phyloP scores from a whole-genome alignment of 2,329 filamentous ascomycete species.

The Botrytis sinoallii region DNA sequence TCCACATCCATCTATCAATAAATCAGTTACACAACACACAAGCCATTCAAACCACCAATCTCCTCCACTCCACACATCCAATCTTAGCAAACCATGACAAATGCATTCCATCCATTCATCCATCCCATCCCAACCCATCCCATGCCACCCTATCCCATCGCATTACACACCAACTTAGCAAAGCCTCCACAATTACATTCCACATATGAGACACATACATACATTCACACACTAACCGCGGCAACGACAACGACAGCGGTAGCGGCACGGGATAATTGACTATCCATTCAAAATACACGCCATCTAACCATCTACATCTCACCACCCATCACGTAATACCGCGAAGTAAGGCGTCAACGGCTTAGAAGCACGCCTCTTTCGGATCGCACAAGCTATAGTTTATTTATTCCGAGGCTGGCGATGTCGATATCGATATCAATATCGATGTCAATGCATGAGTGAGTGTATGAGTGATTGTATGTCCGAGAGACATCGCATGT shows the following conservation, averaged over 20 bases:
- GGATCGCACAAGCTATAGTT: no score
- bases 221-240: no score
- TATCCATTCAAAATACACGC: neutral
- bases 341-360: neutral
- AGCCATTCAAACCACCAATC: neutral
- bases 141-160: no score
- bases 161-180: neutral
- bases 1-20: no score
- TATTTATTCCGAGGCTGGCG: neutral
- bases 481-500: neutral
- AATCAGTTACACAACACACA: neutral
- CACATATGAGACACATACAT: neutral
- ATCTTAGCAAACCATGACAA: neutral
- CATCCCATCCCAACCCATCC: no score
- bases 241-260: neutral
- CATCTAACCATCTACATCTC: neutral
- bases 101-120: neutral
- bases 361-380: neutral
- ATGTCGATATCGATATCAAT: neutral
- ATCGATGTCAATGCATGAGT: no score
- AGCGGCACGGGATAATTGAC: neutral
- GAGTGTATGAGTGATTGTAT: no score
- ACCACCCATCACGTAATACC: neutral
- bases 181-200: neutral
- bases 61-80: neutral